Base-by-base conservation (phyloP, 2,329 filamentous ascomycete species). In the Trichoderma simmonsii region DNA sequence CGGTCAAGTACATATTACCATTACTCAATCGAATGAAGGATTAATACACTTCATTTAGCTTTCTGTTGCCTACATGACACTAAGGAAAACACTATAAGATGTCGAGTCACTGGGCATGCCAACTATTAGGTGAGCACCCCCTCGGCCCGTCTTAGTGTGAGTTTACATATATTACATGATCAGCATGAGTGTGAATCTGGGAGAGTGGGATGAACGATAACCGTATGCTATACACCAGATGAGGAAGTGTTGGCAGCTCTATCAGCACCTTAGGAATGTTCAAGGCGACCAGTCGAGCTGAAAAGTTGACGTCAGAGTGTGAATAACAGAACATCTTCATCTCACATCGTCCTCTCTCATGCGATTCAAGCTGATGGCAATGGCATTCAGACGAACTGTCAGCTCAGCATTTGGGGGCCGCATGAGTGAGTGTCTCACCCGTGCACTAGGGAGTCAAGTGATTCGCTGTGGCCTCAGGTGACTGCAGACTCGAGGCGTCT, bases 361-460 rank as follows among this genome's bases (percentile, higher is more conserved):
- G 18, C n/a, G 8, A n/a, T 51, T 51, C 43, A 51, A 51, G 43
- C 15, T 8, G n/a, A n/a, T 48, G 43, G 43, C n/a, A 57, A 26
- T 39, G 36, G 39, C 15, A 43, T 43, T 43, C 26, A 59, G 56
- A 59, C 14, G 56, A 59, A 59, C 51, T 14, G 56, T 69, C 39
- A 61, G 56, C 66, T 61, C 30, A 51, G 21, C 48, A 24, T 30
- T 56, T 39, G 64, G 64, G 51, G 64, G 64, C 56, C 36, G 66
- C 54, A 34, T 69, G 56, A 69, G 43, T 28, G 57, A 51, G 36
- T 36, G 66, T 69, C 66, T 69, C 61, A 71, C 60, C 69, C 32
- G 51, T 24, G 48, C 69, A 70, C 67, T 43, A 56, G 66, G 11
- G 36, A 15, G 69, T 71, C 69, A 71, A 71, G 69, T 71, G 69